Conservation (phyloP, 345 rosid genomes). For the Aquilaria malaccensis region DNA sequence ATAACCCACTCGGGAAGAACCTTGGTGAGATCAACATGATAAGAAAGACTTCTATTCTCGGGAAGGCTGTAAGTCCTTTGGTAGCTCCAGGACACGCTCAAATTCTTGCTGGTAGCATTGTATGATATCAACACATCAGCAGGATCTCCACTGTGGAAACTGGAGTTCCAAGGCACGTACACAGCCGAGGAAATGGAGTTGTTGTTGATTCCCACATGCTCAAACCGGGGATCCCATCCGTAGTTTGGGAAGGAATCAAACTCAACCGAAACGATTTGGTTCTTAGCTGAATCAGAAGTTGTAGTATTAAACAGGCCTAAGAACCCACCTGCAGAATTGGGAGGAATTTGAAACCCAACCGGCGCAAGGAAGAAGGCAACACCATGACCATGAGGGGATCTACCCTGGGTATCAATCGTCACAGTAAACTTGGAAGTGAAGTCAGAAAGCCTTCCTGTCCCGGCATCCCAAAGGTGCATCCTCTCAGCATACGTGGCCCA, state of each 20-base stretch:
- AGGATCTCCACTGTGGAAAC: constrained; percentile 24
- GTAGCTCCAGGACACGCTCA: constrained; percentile 30
- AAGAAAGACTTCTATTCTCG: constrained; percentile 22
- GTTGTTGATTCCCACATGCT: constrained; percentile 39
- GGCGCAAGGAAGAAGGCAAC: constrained; percentile 32
- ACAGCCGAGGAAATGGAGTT: constrained; percentile 26
- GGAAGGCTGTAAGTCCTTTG: not conserved
- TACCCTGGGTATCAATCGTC: constrained; percentile 9
- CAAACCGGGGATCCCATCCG: constrained; percentile 10
- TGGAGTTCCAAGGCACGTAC: constrained; percentile 31
- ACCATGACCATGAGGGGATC: constrained; percentile 4
- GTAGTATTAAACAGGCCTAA: constrained; percentile 16
- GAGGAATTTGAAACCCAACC: constrained; percentile 13
- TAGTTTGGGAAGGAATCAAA: constrained; percentile 8
- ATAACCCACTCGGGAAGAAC: constrained; percentile 29
- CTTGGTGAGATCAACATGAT: constrained; percentile 18
- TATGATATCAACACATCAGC: constrained; percentile 25
- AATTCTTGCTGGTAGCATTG: constrained; percentile 23
- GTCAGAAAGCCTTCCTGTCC: constrained; percentile 18
- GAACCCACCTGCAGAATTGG: constrained; percentile 12
- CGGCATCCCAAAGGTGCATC: constrained; percentile 27
- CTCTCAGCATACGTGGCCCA: constrained; percentile 21
- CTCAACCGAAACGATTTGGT: constrained; percentile 11
- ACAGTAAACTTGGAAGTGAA: constrained; percentile 33
- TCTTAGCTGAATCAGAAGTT: not conserved